phyloP scores from a whole-genome alignment of 805 yeast species.

The Saccharomycopsis oosterbeekiorum region DNA sequence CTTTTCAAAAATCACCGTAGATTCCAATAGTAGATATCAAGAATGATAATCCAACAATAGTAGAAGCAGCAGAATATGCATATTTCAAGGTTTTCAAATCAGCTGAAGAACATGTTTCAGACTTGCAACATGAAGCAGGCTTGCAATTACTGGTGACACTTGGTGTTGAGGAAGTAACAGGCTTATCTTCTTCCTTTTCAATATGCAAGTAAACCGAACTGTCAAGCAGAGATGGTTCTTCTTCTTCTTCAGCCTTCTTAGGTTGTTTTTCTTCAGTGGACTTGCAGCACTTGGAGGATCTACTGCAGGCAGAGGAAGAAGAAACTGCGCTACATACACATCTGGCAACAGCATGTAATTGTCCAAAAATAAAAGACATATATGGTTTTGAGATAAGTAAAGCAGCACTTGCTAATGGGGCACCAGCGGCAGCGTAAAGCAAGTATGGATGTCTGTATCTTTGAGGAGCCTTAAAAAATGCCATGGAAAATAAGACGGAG shows the following conservation, averaged over 20 bases:
- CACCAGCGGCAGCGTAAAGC: constrained; percentile 52
- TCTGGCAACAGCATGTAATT: neutral
- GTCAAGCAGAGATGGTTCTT: constrained; percentile 34
- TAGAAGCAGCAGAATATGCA: constrained; percentile 33
- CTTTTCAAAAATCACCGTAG: constrained; percentile 37
- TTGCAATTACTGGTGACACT: constrained; percentile 17
- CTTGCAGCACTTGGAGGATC: constrained; percentile 8
- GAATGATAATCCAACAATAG: constrained; percentile 36
- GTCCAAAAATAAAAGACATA: constrained; percentile 20
- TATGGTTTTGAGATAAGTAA: constrained; percentile 19
- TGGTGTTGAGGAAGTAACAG: constrained; percentile 9
- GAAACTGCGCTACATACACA: constrained; percentile 1
- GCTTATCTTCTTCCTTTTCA: constrained; percentile 23
- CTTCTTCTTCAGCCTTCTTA: constrained; percentile 23
- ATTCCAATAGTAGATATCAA: constrained; percentile 44
- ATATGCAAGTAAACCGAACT: constrained; percentile 36
- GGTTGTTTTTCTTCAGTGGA: constrained; percentile 13
- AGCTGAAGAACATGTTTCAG: constrained; percentile 30
- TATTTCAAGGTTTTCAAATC: constrained; percentile 28
- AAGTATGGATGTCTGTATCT: constrained; percentile 64
- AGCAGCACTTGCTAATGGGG: constrained; percentile 32
- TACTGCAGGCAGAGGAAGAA: neutral
- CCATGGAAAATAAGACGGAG: constrained; percentile 40
- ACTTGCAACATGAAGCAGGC: constrained; percentile 28
- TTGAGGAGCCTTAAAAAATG: constrained; percentile 47